Evolutionary conservation across 345 rosid genomes (phyloP), one percentile per base, ranked within the genome.

Genomic region (Viola odorata): DNA sequence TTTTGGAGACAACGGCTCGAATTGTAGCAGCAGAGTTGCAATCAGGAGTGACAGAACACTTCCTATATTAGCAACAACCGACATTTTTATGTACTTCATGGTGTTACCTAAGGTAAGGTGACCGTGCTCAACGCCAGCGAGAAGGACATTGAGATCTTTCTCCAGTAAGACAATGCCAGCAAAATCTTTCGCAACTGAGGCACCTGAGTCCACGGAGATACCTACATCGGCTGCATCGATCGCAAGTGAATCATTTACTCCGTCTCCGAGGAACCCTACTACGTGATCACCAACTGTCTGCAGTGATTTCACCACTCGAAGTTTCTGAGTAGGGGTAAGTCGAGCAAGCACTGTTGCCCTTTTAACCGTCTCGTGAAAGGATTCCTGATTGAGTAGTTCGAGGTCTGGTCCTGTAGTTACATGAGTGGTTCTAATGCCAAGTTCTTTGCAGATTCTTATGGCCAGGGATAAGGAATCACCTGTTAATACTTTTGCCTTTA

Each of bases 351-450:
- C 85, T 0, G 91, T 81, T 15, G 88, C 87, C 55, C 75, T 65
- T 72, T 83, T 78, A 51, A 86, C 88, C 0, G 76, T 71, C 55
- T 80, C 81, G 15, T 84, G 92, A 69, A 86, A 84, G 69, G 69
- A 61, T 4, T 80, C 87, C 53, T 81, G 84, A 76, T 59, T 63
- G 39, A 86, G 84, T 56, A 60, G 76, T 75, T 86, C 92, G 4
- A 86, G 84, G 0, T 82, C 89, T 32, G 89, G 89, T 69, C 92
- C 92, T 8, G 89, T 86, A 16, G 81, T 84, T 8, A 86, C 89
- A 55, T 80, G 73, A 42, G 71, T 67, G 44, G 87, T 84, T 77
- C 82, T 76, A 75, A 83, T 86, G 58, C 89, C 92, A 42, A 86
- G 87, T 82, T 86, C 87, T 56, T 81, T 63, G 68, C 92, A 86